These are phyloP conservation scores for Paspalum vaginatum DNA, from an alignment of 176 grass and related monocot species.

Conservation along the genomic window DNA sequence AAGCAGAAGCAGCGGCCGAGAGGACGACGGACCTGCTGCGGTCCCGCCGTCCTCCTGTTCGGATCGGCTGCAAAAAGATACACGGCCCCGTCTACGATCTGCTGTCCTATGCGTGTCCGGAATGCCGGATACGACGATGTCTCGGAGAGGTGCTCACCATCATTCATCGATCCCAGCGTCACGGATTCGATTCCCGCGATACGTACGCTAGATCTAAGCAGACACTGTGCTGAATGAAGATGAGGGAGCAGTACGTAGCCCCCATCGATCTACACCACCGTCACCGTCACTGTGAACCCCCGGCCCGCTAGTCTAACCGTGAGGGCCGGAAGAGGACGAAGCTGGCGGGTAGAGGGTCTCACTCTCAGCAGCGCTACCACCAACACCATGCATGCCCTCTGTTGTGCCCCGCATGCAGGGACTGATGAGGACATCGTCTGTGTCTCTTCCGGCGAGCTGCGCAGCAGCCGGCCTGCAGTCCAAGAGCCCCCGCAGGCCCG, in stretches of 20 bases:
- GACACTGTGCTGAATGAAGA: background rate
- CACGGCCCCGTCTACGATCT: background rate
- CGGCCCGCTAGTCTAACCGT: background rate
- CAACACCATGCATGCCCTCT: no score
- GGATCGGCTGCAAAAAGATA: background rate
- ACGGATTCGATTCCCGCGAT: background rate
- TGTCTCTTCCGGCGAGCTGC: background rate
- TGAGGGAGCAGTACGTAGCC: background rate
- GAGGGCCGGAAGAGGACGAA: no score
- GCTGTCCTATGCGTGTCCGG: background rate
- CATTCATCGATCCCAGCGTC: background rate
- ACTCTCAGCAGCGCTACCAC: background rate
- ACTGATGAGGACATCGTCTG: background rate
- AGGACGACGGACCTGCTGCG: no score
- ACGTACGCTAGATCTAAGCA: slow-evolving; percentile 32
- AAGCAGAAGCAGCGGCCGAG: no score
- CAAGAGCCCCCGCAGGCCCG: background rate
- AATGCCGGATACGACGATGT: slow-evolving; percentile 28
- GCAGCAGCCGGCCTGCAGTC: no score
- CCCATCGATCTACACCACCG: no score
- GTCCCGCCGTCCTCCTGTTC: background rate
- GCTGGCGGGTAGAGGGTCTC: slow-evolving; percentile 1
- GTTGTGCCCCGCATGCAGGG: no score
- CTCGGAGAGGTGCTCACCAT: background rate
- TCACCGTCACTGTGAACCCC: background rate